Conservation (phyloP, 495 filamentous ascomycete genomes). For the Annulohypoxylon nitens region DNA sequence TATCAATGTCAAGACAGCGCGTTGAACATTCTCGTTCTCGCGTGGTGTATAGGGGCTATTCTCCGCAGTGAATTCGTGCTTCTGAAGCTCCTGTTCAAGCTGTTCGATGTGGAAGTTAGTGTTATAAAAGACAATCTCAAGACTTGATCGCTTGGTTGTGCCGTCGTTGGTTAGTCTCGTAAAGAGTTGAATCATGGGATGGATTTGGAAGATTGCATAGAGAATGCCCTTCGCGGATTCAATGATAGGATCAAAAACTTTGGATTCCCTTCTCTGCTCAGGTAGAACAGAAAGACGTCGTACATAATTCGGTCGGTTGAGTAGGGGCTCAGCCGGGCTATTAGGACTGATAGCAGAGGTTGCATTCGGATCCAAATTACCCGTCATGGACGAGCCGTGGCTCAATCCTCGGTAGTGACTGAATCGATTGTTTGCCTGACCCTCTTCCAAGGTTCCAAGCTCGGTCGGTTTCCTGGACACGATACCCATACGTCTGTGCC, state of each 20-base stretch:
- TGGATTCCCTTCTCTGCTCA: constrained; percentile 77
- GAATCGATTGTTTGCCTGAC: constrained; percentile 73
- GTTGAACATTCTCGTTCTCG: constrained; percentile 75
- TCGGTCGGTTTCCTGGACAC: constrained; percentile 81
- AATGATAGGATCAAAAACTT: constrained; percentile 71
- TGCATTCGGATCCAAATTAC: constrained; percentile 56
- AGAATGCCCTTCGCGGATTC: constrained; percentile 89
- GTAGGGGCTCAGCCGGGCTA: constrained; percentile 68
- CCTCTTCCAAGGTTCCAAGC: constrained; percentile 81
- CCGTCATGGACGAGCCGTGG: constrained; percentile 80
- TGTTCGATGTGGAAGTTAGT: constrained; percentile 80
- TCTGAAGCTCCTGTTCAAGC: constrained; percentile 78
- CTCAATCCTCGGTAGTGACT: constrained; percentile 87
- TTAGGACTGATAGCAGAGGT: constrained; percentile 59
- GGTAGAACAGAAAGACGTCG: constrained; percentile 86
- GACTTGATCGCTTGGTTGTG: constrained; percentile 74
- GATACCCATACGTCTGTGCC: constrained; percentile 84
- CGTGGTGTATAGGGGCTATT: constrained; percentile 64
- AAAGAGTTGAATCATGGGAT: constrained; percentile 79
- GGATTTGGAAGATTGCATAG: constrained; percentile 85
- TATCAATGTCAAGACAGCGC: constrained; percentile 77
- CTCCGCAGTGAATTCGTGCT: constrained; percentile 68
- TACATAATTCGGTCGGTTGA: constrained; percentile 71
- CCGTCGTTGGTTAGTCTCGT: constrained; percentile 77
- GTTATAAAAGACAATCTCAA: constrained; percentile 83